These are phyloP conservation scores for Thamnidium elegans DNA, from an alignment of 192 early-diverging fungal species.

Conservation along the genomic window DNA sequence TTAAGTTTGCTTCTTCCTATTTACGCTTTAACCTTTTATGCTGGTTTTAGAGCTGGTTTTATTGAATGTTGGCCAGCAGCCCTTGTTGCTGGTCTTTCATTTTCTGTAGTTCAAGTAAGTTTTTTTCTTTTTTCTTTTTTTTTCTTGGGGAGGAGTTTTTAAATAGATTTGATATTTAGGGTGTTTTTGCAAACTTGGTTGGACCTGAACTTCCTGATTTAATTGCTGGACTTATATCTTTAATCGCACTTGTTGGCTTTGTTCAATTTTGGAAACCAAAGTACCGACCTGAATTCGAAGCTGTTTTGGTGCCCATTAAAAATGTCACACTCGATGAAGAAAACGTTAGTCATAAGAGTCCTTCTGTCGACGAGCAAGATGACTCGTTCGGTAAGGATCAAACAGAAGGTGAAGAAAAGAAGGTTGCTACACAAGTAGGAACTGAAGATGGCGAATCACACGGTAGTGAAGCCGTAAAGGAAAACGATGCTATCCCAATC, in stretches of 20 bases:
- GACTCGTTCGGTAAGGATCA: background rate
- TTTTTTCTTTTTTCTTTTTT: too few relatives aligned
- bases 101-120: slow-evolving; percentile 31
- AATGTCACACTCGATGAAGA: background rate
- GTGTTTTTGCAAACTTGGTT: slow-evolving; percentile 36
- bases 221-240: slow-evolving; percentile 34
- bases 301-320: slow-evolving; percentile 3
- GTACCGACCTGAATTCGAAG: slow-evolving; percentile 28
- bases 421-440: background rate
- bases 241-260: slow-evolving; percentile 28
- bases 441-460: background rate
- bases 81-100: slow-evolving; percentile 31
- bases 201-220: slow-evolving; percentile 41
- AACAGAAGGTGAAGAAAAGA: background rate
- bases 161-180: background rate
- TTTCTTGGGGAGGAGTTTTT: background rate
- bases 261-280: slow-evolving; percentile 41
- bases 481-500: background rate
- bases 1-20: slow-evolving; percentile 31
- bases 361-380: background rate
- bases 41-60: slow-evolving; percentile 29
- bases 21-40: slow-evolving; percentile 35
- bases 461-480: background rate
- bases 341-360: background rate
- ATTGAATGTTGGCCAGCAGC: slow-evolving; percentile 37